Base-by-base conservation (phyloP, 768 basidiomycete species). In the Tephrocybe sp. region DNA sequence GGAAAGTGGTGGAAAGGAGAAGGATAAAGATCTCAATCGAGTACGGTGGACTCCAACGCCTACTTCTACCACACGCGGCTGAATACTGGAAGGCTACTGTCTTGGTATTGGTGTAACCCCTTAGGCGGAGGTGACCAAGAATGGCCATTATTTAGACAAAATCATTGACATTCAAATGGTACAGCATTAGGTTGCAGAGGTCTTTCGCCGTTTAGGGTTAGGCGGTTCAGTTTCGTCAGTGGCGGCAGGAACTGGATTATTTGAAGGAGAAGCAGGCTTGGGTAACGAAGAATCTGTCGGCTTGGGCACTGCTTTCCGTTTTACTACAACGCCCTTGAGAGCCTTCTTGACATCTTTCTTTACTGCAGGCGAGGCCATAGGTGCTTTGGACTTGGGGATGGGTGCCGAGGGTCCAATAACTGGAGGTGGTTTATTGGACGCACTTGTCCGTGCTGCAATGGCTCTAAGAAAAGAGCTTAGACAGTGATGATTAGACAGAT, bases 21-120 rank as follows among this genome's bases (percentile, higher is more conserved):
- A 77, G 63, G 84, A 84, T 52, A 79, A 74, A 53, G 88, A 89
- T 57, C 59, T 89, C 43, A 80, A 78, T 56, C 74, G 73, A 30
- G 76, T 88, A 17, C 70, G 89, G 61, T 92, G 89, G 89, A 92
- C 89, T 38, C 89, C 89, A 7, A 90, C 87, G 34, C 88, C 85
- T 5, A 69, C 61, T 50, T 60, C 72, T 40, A 59, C 52, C 11
- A 45, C 50, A 19, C 54, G 57, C 33, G 44, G 48, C 33, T 60
- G 45, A 40, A 22, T 33, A 50, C 5, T 36, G n/a, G n/a, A n/a
- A n/a, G n/a, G n/a, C n/a, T n/a, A n/a, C n/a, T n/a, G n/a, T n/a
- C n/a, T n/a, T n/a, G n/a, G n/a, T n/a, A n/a, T n/a, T n/a, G n/a
- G n/a, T n/a, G n/a, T n/a, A n/a, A n/a, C 7, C 7, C 4, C 26